Percentiles rank a stretch among this genome's conserved stretches.
Conservation (phyloP, 2,329 filamentous ascomycete species). For the Alternaria angustiovoidea region DNA sequence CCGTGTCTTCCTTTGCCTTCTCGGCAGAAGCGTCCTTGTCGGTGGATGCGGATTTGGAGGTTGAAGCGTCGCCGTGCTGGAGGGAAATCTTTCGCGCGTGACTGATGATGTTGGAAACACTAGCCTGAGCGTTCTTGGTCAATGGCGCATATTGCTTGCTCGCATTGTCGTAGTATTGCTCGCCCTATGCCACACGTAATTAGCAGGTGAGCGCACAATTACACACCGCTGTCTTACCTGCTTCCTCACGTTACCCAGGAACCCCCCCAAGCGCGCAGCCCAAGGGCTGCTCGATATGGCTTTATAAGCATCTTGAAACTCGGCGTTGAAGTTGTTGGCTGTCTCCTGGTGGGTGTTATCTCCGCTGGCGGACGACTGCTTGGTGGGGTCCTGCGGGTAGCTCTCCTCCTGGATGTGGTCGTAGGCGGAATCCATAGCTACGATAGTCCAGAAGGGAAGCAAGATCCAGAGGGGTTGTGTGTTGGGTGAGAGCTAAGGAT, state of each 20-base stretch:
- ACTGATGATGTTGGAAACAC: slow-evolving; percentile 76
- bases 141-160: slow-evolving; percentile 83
- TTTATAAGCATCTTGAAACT: slow-evolving; percentile 94
- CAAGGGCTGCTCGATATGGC: slow-evolving; percentile 91
- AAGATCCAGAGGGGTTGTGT: not conserved
- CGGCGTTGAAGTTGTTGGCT: slow-evolving; percentile 73
- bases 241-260: slow-evolving; percentile 91
- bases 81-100: slow-evolving; percentile 79
- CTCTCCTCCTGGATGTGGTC: slow-evolving; percentile 93
- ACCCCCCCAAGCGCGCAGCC: slow-evolving; percentile 86
- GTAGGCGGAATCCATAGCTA: slow-evolving; percentile 90
- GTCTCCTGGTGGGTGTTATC: slow-evolving; percentile 48
- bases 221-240: slow-evolving; percentile 65
- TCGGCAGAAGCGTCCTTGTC: slow-evolving; percentile 23
- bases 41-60: slow-evolving; percentile 27
- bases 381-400: slow-evolving; percentile 58
- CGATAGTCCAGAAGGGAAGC: slow-evolving; percentile 8
- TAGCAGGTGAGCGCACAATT: not conserved
- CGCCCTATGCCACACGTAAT: slow-evolving; percentile 64
- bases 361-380: slow-evolving; percentile 59
- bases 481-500: slow-evolving; percentile 20
- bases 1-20: slow-evolving; percentile 27
- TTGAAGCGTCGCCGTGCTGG: slow-evolving; percentile 29
- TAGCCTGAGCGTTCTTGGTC: slow-evolving; percentile 81
- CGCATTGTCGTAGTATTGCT: slow-evolving; percentile 84